Conservation (phyloP, 257 asterid species). For the Rehmannia glutinosa region DNA sequence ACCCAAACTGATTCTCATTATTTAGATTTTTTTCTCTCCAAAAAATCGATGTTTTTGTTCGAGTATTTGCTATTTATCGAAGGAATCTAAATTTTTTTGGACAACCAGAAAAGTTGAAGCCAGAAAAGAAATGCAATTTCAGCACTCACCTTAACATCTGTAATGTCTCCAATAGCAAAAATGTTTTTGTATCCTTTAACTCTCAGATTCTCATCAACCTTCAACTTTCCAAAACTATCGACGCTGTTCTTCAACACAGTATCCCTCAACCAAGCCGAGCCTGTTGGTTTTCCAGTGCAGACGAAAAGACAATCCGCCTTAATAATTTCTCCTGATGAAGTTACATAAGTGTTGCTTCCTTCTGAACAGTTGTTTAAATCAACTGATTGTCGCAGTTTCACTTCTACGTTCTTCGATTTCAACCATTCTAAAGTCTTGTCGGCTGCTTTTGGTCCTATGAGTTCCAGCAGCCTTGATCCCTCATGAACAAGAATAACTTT, state of each 20-base stretch:
- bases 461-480: conserved; percentile 71
- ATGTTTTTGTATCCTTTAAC: conserved; percentile 61
- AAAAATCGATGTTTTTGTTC: too few relatives aligned
- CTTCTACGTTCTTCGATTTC: conserved; percentile 57
- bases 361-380: conserved; percentile 35
- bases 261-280: conserved; percentile 61
- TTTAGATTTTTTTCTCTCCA: too few relatives aligned
- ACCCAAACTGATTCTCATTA: too few relatives aligned
- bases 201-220: conserved; percentile 68
- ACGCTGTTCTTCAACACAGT: conserved; percentile 46
- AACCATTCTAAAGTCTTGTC: conserved; percentile 69
- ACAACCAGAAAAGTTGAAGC: too few relatives aligned
- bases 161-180: conserved; percentile 76
- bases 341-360: conserved; percentile 39
- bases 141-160: conserved; percentile 61
- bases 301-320: conserved; percentile 51
- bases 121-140: background rate
- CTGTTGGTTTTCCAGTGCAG: conserved; percentile 76
- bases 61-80: too few relatives aligned
- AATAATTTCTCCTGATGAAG: conserved; percentile 62
- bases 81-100: too few relatives aligned
- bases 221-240: conserved; percentile 54
- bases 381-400: conserved; percentile 54
- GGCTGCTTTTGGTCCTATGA: conserved; percentile 75
- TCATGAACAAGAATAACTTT: conserved; percentile 59